These are phyloP conservation scores for Grifola frondosa DNA, from an alignment of 1,284 basidiomycete species.

Conservation along the genomic window DNA sequence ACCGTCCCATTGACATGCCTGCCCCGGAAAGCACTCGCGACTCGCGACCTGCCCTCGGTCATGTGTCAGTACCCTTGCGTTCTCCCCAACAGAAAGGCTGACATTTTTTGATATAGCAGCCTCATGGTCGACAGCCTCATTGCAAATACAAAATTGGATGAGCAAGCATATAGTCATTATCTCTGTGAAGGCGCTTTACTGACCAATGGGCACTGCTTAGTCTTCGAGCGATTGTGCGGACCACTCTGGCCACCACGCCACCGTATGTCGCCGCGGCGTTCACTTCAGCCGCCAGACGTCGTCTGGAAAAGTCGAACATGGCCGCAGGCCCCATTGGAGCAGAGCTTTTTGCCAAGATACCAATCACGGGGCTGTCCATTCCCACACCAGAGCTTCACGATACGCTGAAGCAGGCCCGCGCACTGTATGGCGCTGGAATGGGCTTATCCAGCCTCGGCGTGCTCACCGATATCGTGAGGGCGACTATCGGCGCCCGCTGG, in stretches of 20 bases:
- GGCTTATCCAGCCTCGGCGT: conserved; percentile 60
- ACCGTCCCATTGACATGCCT: conserved; percentile 6
- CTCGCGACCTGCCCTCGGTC: conserved; percentile 18
- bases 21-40: conserved; percentile 9
- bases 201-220: conserved; percentile 36
- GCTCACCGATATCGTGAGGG: conserved; percentile 54
- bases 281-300: conserved; percentile 56
- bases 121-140: conserved; percentile 82
- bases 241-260: conserved; percentile 62
- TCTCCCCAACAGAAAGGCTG: neutral
- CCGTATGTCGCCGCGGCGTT: conserved; percentile 60
- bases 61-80: conserved; percentile 53
- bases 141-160: conserved; percentile 66
- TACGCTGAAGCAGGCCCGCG: conserved; percentile 53
- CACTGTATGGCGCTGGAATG: conserved; percentile 73
- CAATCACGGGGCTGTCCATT: conserved; percentile 36
- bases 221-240: conserved; percentile 67
- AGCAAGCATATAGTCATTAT: conserved; percentile 44
- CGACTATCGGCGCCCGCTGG: conserved; percentile 63
- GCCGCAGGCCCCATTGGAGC: conserved; percentile 36
- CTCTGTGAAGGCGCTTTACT: neutral
- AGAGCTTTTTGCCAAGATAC: conserved; percentile 44
- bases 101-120: conserved; percentile 46
- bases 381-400: conserved; percentile 53
- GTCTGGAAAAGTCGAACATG: conserved; percentile 52